Evolutionary conservation across 2,329 filamentous ascomycete genomes (phyloP), one percentile per base, ranked within the genome.

Genomic region (Nothophaeocryptopus gaeumannii): DNA sequence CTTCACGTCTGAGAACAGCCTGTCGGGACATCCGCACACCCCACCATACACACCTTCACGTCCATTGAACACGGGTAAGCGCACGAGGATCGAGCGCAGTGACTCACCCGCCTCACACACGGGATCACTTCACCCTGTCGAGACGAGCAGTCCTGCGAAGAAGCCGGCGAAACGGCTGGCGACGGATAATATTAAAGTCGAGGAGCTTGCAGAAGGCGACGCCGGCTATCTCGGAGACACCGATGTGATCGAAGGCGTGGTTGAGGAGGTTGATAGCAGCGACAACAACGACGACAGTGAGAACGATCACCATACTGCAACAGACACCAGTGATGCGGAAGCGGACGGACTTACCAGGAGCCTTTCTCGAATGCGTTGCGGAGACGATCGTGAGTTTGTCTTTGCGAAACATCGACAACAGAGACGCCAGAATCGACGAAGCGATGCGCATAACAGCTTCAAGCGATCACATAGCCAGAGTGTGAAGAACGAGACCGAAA

Each of bases 381-480:
- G 50, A 10, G 55, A 60, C 20, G 45, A 58, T 26, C 41, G 45
- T 10, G 60, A 62, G 16, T 54, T 57, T 26, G 58, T 56, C 9
- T 65, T 64, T 42, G 56, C 59, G 45, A 37, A 55, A 31, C 34
- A 45, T 5, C 55, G 58, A 8, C 50, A 53, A 16, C 42, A 34
- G 34, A 71, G 70, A 53, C 72, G 71, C 55, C 70, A 72, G 52
- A 47, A 55, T 8, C 72, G 70, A 66, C 73, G 71, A 39, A 62
- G 65, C 15, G 68, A 50, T 15, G 56, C 56, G 12, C 53, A 71
- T 8, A 62, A 67, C 37, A 26, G 20, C 20, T 73, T 70, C 63
- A 77, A 77, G 58, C 69, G 74, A 38, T 72, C 64, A 39, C 69
- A 75, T 60, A 74, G 70, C 53, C 68, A 74, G 60, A 75, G 70